phyloP scores from a whole-genome alignment of 2,329 filamentous ascomycete genomes.

The Aspergillus tanneri region DNA sequence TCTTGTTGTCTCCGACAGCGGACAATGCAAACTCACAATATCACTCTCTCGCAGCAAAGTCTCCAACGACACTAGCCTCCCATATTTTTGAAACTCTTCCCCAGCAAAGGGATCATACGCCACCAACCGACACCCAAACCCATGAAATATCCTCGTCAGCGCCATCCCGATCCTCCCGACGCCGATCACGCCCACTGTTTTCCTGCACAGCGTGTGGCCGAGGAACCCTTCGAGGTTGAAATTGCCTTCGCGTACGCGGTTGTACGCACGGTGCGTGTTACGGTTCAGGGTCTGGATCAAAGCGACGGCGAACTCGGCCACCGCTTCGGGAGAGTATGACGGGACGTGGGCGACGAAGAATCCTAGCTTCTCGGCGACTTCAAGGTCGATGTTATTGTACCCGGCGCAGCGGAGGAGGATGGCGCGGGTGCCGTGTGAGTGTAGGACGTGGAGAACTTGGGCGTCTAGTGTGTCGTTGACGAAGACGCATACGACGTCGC shows the following conservation, averaged over 20 bases:
- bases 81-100: conserved; percentile 50
- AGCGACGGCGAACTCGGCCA: conserved; percentile 68
- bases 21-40: conserved; percentile 66
- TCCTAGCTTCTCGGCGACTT: conserved; percentile 53
- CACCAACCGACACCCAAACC: conserved; percentile 64
- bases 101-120: conserved; percentile 60
- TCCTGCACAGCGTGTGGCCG: conserved; percentile 61
- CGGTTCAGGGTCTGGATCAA: conserved; percentile 67
- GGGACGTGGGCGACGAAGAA: conserved; percentile 66
- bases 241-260: conserved; percentile 67
- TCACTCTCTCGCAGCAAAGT: conserved; percentile 57
- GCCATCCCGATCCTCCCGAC: conserved; percentile 65
- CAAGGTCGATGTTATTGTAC: conserved; percentile 66
- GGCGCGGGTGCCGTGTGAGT: conserved; percentile 53
- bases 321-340: conserved; percentile 67
- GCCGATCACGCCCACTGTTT: conserved; percentile 66
- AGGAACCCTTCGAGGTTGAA: conserved; percentile 62
- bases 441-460: conserved; percentile 53
- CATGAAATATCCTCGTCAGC: conserved; percentile 60
- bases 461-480: conserved; percentile 62
- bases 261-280: conserved; percentile 66
- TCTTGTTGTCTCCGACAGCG: conserved; percentile 59
- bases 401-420: conserved; percentile 67
- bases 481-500: conserved; percentile 64
- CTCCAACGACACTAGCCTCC: conserved; percentile 56